Base-by-base conservation (phyloP, 2,329 filamentous ascomycete genomes). In the Cladophialophora yegresii region DNA sequence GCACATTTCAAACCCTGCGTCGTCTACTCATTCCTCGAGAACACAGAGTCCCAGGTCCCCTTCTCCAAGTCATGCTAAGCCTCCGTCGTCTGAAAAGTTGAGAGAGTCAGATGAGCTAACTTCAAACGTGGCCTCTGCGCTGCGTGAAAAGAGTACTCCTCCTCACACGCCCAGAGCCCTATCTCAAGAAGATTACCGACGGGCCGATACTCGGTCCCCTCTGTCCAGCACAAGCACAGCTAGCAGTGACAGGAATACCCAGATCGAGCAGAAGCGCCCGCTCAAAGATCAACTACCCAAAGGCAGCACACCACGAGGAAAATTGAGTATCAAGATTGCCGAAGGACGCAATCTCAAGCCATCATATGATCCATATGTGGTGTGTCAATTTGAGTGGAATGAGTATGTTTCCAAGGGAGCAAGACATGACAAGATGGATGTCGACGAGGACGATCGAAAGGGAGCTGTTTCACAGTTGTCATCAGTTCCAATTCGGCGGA, bases 381-480 rank as follows among this genome's bases (percentile, higher is more conserved):
- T 99, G 10, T 96, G 91, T 64, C 93, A 97, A 28, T 99, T 98
- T 74, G 95, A 99, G 76, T 90, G 92, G 76, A 96, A 93, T 74
- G 95, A 99, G 77, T 89, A 96, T 72, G 96, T 99, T 62, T 98
- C 95, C 0, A 89, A 91, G 62, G 92, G 92, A 2, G 91, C 93
- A 12, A 86, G 88, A 69, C 81, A 80, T 61, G 83, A 86, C 63
- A 84, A 84, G 40, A 82, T 82, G 61, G 78, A 83, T 26, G 81
- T 83, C 33, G 88, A 89, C 51, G 83, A 86, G 40, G 86, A 87
- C 51, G 85, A 88, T 73, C 83, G 63, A 69, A 80, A 82, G 76
- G 73, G 78, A 78, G 73, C 85, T 83, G 69, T 83, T 79, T 71
- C 81, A 72, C 54, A 71, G 12, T 74, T 80, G 61, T 83, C 84